phyloP scores from a whole-genome alignment of 345 rosid genomes.

The Aurinia saxatilis region DNA sequence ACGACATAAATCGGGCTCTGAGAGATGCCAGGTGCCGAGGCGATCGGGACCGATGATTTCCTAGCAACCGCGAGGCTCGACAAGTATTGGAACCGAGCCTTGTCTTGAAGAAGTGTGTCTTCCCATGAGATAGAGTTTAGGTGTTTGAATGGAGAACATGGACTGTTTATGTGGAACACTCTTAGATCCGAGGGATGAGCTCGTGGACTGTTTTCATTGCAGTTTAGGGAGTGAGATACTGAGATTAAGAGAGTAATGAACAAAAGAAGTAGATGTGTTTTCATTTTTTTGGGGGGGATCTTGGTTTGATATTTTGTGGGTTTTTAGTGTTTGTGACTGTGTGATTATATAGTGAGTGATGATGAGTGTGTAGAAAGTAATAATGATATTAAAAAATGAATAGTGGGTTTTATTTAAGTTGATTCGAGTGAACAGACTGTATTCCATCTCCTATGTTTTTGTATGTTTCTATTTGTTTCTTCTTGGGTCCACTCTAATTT shows the following conservation, averaged over 20 bases:
- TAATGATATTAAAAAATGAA: not conserved
- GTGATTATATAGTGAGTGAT: conserved; percentile 25
- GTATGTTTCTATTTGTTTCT: not conserved
- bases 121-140: conserved; percentile 66
- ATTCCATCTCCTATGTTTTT: conserved; percentile 37
- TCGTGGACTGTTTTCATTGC: conserved; percentile 33
- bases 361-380: conserved; percentile 15
- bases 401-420: conserved; percentile 14
- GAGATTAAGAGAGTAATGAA: conserved; percentile 26
- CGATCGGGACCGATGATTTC: conserved; percentile 78
- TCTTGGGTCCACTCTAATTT: conserved; percentile 9
- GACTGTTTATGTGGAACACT: conserved; percentile 70
- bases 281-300: conserved; percentile 27
- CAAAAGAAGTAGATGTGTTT: conserved; percentile 20
- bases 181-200: conserved; percentile 58
- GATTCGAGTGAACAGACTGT: conserved; percentile 45
- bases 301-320: not conserved
- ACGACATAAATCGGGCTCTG: conserved; percentile 88
- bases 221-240: conserved; percentile 32
- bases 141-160: conserved; percentile 69
- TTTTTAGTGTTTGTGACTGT: conserved; percentile 13
- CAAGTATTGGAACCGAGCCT: conserved; percentile 57
- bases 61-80: conserved; percentile 55
- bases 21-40: conserved; percentile 65
- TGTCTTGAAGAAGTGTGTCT: conserved; percentile 60